Base-by-base conservation (phyloP, 495 filamentous ascomycete genomes). In the Parathielavia appendiculata region DNA sequence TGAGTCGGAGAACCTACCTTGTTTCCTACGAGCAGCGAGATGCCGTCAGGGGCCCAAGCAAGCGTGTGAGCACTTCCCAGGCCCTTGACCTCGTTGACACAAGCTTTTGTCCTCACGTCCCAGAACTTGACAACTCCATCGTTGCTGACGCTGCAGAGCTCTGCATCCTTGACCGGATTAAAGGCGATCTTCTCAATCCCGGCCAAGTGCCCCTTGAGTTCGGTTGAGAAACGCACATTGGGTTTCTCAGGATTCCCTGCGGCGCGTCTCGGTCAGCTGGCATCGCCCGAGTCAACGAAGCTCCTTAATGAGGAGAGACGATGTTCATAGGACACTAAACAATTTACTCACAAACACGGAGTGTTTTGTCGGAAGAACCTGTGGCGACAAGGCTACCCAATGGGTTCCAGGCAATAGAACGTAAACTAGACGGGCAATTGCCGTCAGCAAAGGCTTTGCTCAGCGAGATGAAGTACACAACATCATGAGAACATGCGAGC, bases 111-210 rank as follows among this genome's bases (percentile, higher is more conserved):
- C 61, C 91, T 81, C 17, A 95, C 90, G 58, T 98, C 95, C 93
- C 93, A 98, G 62, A 98, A 85, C 59, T 87, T 84, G 58, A 95
- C 87, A 16, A 87, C 86, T 1, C 92, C 92, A 70, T 97, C 93
- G 12, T 77, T 81, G 22, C 88, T 88, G 61, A 90, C 85, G 63
- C 90, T 96, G 41, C 89, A 92, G 5, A 98, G 75, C 70, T 95
- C 91, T 7, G 89, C 87, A 61, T 97, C 91, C 62, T 87, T 90
- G 7, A 82, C 81, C 3, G 93, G 93, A 64, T 96, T 92, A 75
- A 95, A 98, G 5, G 88, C 82, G 3, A 97, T 86, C 59, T 90
- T 88, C 71, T 97, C 92, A 17, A 97, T 86, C 9, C 76, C 78
- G 11, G 83, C 85, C 3, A 80, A 72, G 69, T 95, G 90, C 7